Evolutionary conservation across 2,329 filamentous ascomycete genomes (phyloP).

Genomic region (Botryotinia narcissicola): DNA sequence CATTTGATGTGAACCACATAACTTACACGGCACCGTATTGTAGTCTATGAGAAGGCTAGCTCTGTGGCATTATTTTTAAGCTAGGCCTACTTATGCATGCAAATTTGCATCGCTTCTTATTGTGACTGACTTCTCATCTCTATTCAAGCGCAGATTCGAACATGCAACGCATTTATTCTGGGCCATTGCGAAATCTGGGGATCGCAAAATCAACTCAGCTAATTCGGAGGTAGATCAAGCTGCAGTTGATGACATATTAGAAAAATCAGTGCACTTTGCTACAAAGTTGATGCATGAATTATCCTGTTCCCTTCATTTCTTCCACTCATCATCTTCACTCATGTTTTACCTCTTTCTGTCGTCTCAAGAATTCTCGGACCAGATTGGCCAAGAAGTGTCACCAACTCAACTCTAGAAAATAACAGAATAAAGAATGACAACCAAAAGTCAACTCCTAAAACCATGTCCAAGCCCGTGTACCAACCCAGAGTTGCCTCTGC

Average conservation of each 20-base stretch:
- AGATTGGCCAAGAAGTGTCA: no score
- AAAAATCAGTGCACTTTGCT: neutral
- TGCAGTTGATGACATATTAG: neutral
- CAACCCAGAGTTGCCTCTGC: no score
- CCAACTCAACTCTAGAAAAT: no score
- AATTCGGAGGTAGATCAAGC: neutral
- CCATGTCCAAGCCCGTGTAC: no score
- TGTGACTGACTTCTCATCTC: neutral
- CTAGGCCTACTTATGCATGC: neutral
- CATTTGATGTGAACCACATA: neutral
- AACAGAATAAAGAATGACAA: no score
- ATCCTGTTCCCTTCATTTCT: neutral
- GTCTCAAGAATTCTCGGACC: no score
- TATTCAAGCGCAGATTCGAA: neutral
- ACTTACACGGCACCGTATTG: neutral
- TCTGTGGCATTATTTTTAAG: rapidly evolving
- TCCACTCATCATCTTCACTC: neutral
- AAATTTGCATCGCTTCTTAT: neutral
- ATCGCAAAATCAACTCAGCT: neutral
- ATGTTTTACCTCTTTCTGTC: no score
- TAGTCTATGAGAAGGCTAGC: neutral
- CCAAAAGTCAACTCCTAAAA: no score
- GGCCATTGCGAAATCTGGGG: neutral
- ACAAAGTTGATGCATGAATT: neutral
- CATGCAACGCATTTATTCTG: neutral